Base-by-base conservation (phyloP, 1,284 basidiomycete species). In the Coriolopsis trogii region DNA sequence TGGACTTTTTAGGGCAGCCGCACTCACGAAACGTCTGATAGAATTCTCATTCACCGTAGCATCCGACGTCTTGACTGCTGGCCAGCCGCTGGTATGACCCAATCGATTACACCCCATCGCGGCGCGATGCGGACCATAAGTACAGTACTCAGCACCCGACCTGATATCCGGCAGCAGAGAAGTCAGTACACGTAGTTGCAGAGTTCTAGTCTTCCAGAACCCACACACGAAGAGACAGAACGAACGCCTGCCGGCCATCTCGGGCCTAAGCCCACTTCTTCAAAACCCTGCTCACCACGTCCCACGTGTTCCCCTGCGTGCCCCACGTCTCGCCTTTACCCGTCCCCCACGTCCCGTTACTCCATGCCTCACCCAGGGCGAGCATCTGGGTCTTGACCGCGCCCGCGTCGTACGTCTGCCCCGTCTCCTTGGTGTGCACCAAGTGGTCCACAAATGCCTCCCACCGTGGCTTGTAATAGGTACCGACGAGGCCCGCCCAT, bases 401-500 rank as follows among this genome's bases (percentile, higher is more conserved):
- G 2, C 46, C 56, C 23, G 61, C 58, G 24, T 76, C 59, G 28
- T 73, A 76, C 53, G 61, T 16, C 38, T 53, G 49, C 33, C 65
- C 68, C 12, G 58, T 60, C 24, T 31, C 39, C 61, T 71, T 73
- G 24, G 60, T 58, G 6, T 50, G 58, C 34, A 38, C 66, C n/a
- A 75, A 52, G 45, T 73, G 73, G 18, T 38, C 50, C n/a, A 72
- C 58, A 41, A 76, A 77, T 31, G 67, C 60, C 48, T 59, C 55
- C 75, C 76, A 77, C 1, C 73, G 63, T 33, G 43, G 28, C 1
- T 46, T 54, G 56, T 76, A 77, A 59, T 77, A 77, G 4, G 63
- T 62, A 4, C 65, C 61, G 31, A 77, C 67, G 41, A 77, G 64
- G 1, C 76, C 74, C 2, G 68, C 69, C 75, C 75, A 77, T 56